phyloP scores from a whole-genome alignment of 192 early-diverging fungal species.

The Pilaira anomala region DNA sequence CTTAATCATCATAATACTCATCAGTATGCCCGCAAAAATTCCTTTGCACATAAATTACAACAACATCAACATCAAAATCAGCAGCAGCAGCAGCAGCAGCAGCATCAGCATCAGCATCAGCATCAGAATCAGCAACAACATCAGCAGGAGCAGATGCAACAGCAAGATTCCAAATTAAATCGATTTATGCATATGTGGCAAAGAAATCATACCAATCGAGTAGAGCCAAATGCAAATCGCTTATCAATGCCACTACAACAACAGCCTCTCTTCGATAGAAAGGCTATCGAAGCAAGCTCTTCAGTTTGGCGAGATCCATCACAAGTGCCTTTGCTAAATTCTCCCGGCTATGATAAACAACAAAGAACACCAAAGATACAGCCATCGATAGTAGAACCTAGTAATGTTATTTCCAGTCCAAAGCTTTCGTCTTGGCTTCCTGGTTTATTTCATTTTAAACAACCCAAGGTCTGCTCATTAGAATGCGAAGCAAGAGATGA shows the following conservation, averaged over 20 bases:
- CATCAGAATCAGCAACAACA: no score
- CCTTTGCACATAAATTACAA: not conserved
- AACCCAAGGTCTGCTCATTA: constrained; percentile 21
- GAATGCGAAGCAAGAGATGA: constrained; percentile 1
- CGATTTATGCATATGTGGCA: constrained; percentile 16
- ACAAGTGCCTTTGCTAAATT: not conserved
- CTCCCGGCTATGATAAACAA: not conserved
- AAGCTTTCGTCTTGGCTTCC: constrained; percentile 27
- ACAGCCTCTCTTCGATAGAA: constrained; percentile 5
- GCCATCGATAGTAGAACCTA: not conserved
- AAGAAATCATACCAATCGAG: not conserved
- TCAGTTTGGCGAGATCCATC: constrained; percentile 8
- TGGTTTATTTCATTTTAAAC: constrained; percentile 31
- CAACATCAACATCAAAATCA: constrained; percentile 2
- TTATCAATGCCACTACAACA: not conserved
- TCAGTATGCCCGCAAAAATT: not conserved
- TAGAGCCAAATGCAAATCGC: not conserved
- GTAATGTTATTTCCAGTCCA: constrained; percentile 5
- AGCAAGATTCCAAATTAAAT: constrained; percentile 8
- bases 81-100: no score
- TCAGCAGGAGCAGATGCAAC: no score
- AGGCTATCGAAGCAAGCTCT: constrained; percentile 15
- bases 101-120: no score
- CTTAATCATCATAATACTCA: constrained; percentile 11
- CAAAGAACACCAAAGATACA: not conserved